These are phyloP conservation scores for Blastobotrys proliferans DNA, from an alignment of 1,139 yeast genomes.

Conservation along the genomic window DNA sequence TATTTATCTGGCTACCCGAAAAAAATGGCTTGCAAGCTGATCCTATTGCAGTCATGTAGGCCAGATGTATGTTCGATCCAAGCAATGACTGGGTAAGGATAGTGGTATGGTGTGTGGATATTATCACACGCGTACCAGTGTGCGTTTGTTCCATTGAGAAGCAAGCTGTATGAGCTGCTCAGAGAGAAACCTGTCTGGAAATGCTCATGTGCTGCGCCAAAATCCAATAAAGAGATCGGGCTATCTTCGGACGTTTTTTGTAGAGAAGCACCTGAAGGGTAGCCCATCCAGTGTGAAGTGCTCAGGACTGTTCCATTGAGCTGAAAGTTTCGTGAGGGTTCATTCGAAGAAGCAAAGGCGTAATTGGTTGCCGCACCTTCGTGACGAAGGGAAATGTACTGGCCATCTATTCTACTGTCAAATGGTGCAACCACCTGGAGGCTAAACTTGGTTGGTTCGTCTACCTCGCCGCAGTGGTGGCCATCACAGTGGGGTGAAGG, in stretches of 20 bases:
- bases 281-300: constrained; percentile 10
- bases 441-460: too few relatives aligned
- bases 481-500: too few relatives aligned
- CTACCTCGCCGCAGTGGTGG: too few relatives aligned
- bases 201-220: constrained; percentile 6
- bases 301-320: constrained; percentile 25
- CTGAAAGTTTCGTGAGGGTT: not conserved
- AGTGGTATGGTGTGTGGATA: constrained; percentile 16
- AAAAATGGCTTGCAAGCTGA: too few relatives aligned
- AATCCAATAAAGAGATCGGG: constrained; percentile 3
- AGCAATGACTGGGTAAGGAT: constrained; percentile 14
- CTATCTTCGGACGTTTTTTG: not conserved
- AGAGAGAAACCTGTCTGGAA: constrained; percentile 4
- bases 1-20: too few relatives aligned
- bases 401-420: constrained; percentile 23
- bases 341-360: constrained; percentile 26
- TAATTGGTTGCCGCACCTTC: constrained; percentile 53
- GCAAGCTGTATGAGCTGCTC: not conserved
- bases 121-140: constrained; percentile 15
- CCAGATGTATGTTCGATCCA: not conserved
- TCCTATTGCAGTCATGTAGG: too few relatives aligned
- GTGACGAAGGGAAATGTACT: constrained; percentile 37
- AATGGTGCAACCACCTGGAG: constrained; percentile 1
- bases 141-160: constrained; percentile 1
- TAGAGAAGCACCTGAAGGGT: not conserved